Conservation (phyloP, 2,329 filamentous ascomycete genomes). For the Cercospora janseana region DNA sequence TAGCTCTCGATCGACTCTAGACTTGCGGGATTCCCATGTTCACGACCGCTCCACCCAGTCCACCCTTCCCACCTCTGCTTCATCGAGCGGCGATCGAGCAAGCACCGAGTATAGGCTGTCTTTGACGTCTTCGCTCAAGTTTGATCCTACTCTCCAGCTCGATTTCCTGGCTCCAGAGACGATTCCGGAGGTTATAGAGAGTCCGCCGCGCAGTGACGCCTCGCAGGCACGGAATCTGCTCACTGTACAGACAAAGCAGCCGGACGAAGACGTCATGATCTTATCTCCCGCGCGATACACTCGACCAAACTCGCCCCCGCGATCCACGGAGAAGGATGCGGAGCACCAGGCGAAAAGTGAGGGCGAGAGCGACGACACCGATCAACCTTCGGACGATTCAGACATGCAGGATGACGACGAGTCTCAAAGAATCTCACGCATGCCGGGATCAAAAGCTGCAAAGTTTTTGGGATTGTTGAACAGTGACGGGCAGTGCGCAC, state of each 20-base stretch:
- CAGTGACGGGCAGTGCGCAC: slow-evolving; percentile 6
- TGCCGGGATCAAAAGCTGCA: slow-evolving; percentile 32
- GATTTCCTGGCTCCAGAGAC: slow-evolving; percentile 18
- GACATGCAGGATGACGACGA: too few species aligned
- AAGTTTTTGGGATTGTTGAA: slow-evolving; percentile 30
- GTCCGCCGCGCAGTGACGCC: slow-evolving; percentile 1
- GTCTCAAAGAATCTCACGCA: too few species aligned
- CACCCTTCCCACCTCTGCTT: slow-evolving; percentile 18
- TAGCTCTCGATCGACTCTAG: slow-evolving; percentile 26
- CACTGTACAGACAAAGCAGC: background rate
- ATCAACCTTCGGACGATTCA: slow-evolving; percentile 2
- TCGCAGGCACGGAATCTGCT: background rate
- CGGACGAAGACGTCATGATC: background rate
- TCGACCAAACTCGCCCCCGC: background rate
- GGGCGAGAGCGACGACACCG: background rate
- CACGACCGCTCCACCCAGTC: slow-evolving; percentile 14
- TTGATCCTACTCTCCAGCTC: slow-evolving; percentile 6
- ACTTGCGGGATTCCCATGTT: slow-evolving; percentile 9
- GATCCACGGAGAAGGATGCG: background rate
- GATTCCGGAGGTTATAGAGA: slow-evolving; percentile 20
- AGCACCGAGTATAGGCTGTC: slow-evolving; percentile 16
- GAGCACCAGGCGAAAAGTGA: background rate
- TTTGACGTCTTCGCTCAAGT: slow-evolving; percentile 8
- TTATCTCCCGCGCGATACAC: background rate
- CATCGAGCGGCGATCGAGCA: slow-evolving; percentile 20